A percentile compares a stretch with the other conserved stretches of the same genome.
Conservation (phyloP, 768 basidiomycete genomes). For the Auricularia sp. region DNA sequence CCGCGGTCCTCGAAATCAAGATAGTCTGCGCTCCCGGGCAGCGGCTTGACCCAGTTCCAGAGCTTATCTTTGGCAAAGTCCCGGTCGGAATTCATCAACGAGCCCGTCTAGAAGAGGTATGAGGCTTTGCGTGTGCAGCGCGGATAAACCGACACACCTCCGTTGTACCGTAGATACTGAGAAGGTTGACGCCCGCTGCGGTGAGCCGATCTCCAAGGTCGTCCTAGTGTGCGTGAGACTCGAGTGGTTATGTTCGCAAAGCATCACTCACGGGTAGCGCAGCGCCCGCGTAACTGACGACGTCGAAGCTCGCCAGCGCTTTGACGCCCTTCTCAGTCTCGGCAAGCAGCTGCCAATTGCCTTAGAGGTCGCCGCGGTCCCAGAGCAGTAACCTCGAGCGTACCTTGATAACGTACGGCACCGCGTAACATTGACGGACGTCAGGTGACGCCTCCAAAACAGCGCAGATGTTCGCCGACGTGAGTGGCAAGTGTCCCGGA, state of each 20-base stretch:
- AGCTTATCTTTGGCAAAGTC: conserved; percentile 39
- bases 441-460: conserved; percentile 26
- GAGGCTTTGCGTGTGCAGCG: neutral
- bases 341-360: conserved; percentile 33
- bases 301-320: conserved; percentile 32
- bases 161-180: conserved; percentile 38
- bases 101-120: conserved; percentile 22
- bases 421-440: conserved; percentile 25
- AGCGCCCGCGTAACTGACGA: conserved; percentile 43
- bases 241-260: neutral
- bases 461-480: conserved; percentile 31
- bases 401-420: conserved; percentile 29
- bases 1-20: conserved; percentile 35
- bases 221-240: conserved; percentile 15
- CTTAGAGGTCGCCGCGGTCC: conserved; percentile 14
- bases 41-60: conserved; percentile 42
- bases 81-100: conserved; percentile 37
- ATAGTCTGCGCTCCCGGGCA: conserved; percentile 20
- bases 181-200: conserved; percentile 36
- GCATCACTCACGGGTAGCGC: conserved; percentile 29
- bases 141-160: conserved; percentile 19
- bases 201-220: conserved; percentile 43
- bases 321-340: conserved; percentile 37
- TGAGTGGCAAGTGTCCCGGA: conserved; percentile 35
- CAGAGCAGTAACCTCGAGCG: conserved; percentile 4